Base-by-base conservation (phyloP, 257 asterid species). In the Verbena officinalis region DNA sequence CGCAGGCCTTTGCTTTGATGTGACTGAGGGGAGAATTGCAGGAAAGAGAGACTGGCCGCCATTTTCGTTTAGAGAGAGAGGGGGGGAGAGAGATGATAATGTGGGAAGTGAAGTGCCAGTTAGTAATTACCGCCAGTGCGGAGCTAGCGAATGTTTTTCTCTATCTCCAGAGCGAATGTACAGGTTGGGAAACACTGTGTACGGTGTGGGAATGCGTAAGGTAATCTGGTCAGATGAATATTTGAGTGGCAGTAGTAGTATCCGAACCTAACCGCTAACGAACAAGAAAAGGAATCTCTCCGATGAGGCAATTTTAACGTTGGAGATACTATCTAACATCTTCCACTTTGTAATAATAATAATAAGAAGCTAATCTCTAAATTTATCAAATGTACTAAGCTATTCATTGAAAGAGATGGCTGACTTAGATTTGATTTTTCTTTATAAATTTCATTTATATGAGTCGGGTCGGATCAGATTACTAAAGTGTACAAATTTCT, bases 11-110 rank as follows among this genome's bases (percentile, higher is more conserved):
- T 71, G 38, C 55, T 12, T 14, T 52, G 81, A 19, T 80, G 48
- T 15, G 69, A 64, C 48, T 74, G 89, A 4, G 83, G 65, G 2
- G 87, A 84, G 63, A 80, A 74, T 23, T 77, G 95, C 52, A 70
- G 75, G 39, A 80, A 71, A 5, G 88, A 85, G 9, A 84, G 63
- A 60, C 27, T 67, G 34, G 91, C 83, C 43, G 95, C 86, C 97
- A 89, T 89, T 71, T 23, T 23, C 70, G 22, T 14, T 11, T 14
- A 36, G 66, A 72, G 75, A 58, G 79, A 65, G 68, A 24, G 62
- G 20, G 22, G 19, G 50, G 44, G 64, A 19, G 45, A 4, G 40
- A 34, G 74, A 59, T 66, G 73, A 75, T 69, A 72, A 69, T n/a
- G 80, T 65, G 50, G 46, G 57, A 48, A 64, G 65, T 50, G 44